Evolutionary conservation across 164 flowering plant genomes (phyloP).

Genomic region (Cinnamomum chago): DNA sequence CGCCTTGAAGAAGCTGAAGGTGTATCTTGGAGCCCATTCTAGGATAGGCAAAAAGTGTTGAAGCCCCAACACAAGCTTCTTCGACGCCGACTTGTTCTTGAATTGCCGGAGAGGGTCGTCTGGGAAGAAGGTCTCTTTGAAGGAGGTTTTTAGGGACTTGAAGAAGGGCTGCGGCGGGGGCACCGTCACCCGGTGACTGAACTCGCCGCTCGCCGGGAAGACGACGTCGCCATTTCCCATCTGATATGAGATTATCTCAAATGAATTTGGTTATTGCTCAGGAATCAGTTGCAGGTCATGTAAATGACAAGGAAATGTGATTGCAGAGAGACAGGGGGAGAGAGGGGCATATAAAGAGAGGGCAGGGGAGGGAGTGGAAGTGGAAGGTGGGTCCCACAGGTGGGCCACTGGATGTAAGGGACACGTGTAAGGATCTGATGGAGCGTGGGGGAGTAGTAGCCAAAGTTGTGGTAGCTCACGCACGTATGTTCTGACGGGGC

Average conservation of each 20-base stretch:
- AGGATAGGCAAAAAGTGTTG: slow-evolving; percentile 73
- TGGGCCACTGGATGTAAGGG: neutral
- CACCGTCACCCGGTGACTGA: slow-evolving; percentile 46
- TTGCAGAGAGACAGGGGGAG: neutral
- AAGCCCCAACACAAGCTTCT: slow-evolving; percentile 41
- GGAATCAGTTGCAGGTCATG: neutral
- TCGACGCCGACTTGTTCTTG: slow-evolving; percentile 47
- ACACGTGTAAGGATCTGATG: neutral
- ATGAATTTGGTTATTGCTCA: neutral
- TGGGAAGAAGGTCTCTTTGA: slow-evolving; percentile 89
- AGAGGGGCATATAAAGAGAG: neutral
- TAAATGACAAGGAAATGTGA: neutral
- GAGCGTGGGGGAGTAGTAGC: neutral
- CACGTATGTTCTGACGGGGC: neutral
- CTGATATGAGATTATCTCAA: neutral
- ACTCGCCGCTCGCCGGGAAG: slow-evolving; percentile 13
- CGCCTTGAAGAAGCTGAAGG: slow-evolving; percentile 51
- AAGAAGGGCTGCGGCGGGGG: slow-evolving; percentile 79
- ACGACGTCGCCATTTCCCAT: slow-evolving; percentile 23
- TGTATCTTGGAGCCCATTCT: slow-evolving; percentile 87
- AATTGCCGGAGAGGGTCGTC: slow-evolving; percentile 88
- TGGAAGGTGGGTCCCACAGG: neutral
- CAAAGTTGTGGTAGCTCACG: neutral
- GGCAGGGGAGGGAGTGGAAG: neutral
- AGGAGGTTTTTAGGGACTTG: slow-evolving; percentile 36